phyloP scores from a whole-genome alignment of 2,329 filamentous ascomycete species.

The Myriosclerotinia curreyana region DNA sequence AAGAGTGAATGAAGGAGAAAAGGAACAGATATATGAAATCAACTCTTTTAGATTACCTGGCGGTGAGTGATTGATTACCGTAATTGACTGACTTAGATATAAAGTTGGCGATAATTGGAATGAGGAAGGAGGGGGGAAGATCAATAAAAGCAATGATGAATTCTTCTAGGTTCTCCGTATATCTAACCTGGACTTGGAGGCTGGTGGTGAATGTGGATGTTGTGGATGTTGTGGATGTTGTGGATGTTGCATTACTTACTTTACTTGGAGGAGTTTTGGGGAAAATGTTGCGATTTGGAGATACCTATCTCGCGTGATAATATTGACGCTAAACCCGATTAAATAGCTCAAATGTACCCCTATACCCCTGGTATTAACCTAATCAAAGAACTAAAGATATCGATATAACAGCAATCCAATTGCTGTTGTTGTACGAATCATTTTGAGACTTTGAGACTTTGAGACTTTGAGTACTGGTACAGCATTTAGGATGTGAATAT shows the following conservation, averaged over 20 bases:
- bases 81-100: not conserved
- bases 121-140: not conserved
- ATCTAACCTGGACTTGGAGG: too few relatives aligned
- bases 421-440: too few relatives aligned
- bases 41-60: not conserved
- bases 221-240: not conserved
- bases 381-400: too few relatives aligned
- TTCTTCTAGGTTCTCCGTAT: not conserved
- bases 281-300: slow-evolving; percentile 16
- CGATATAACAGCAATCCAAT: not conserved
- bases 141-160: not conserved
- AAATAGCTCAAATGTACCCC: not conserved
- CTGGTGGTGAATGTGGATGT: not conserved
- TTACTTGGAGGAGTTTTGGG: not conserved
- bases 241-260: too few relatives aligned
- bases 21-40: slow-evolving; percentile 5
- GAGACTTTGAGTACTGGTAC: too few relatives aligned
- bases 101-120: not conserved
- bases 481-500: too few relatives aligned
- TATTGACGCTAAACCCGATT: not conserved
- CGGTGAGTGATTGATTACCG: not conserved
- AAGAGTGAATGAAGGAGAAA: not conserved
- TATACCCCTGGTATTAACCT: not conserved
- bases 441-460: too few relatives aligned
- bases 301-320: slow-evolving; percentile 16